A percentile compares a stretch with the other conserved stretches of the same genome.
phyloP scores from a whole-genome alignment of 139 green algal genomes.

The Penium margaritaceum region DNA sequence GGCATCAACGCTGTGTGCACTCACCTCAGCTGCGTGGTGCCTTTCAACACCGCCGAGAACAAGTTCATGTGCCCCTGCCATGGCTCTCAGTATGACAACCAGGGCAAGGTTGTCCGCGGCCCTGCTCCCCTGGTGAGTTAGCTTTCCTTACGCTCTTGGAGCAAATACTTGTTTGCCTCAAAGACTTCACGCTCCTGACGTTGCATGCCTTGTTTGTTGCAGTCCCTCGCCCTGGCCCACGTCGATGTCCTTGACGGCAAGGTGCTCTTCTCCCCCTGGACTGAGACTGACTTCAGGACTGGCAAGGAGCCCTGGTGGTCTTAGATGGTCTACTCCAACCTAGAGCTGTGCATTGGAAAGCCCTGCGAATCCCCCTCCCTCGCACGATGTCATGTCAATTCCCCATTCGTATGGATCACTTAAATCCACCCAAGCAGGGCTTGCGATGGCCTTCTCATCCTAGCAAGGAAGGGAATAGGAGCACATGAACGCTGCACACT shows the following conservation, averaged over 20 bases:
- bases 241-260: constrained; percentile 62
- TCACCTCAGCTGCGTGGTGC: constrained; percentile 98
- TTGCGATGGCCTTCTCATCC: too few relatives aligned
- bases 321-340: too few relatives aligned
- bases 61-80: constrained; percentile 99
- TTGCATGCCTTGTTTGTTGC: constrained; percentile 7
- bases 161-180: too few relatives aligned
- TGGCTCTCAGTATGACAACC: constrained; percentile 92
- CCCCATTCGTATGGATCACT: too few relatives aligned
- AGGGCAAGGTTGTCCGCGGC: constrained; percentile 89
- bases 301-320: constrained; percentile 78
- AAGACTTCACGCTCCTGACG: too few relatives aligned
- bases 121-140: constrained; percentile 75
- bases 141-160: too few relatives aligned
- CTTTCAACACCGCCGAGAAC: constrained; percentile 94
- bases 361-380: too few relatives aligned
- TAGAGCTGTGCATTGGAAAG: too few relatives aligned
- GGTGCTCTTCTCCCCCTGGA: constrained; percentile 85
- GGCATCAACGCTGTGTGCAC: constrained; percentile 99
- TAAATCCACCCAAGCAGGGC: too few relatives aligned
- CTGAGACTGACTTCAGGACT: constrained; percentile 96
- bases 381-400: too few relatives aligned
- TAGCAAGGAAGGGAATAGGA: too few relatives aligned
- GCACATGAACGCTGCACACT: too few relatives aligned
- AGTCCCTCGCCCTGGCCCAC: constrained; percentile 90